Evolutionary conservation across 1,139 yeast species (phyloP), one percentile per base, ranked within the genome.

Genomic region (Yamadazyma membranifaciens): DNA sequence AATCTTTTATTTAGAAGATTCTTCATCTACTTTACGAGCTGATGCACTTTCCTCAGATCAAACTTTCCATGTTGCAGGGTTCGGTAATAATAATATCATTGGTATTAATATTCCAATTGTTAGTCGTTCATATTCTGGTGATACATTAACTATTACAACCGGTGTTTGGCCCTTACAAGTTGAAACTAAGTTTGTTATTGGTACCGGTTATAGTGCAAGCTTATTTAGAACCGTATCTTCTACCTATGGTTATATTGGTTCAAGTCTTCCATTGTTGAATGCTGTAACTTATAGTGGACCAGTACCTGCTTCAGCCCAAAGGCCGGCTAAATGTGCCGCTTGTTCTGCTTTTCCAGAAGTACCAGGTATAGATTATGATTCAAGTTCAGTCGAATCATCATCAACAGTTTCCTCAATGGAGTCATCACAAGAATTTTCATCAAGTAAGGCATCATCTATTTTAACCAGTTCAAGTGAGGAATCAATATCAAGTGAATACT

Each of bases 11-110:
- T 47, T 63, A 46, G 49, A 52, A 29, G 37, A 53, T 16, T 16
- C 53, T 1, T 36, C 44, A 4, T 56, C 67, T 2, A 37, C 54
- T 17, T 33, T 62, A 24, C 46, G 52, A 36, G 59, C 55, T n/a
- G 52, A 49, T 25, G 52, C 56, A 6, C 30, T 56, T 13, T 44
- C 55, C 12, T 12, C 44, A 11, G 26, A 54, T 29, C 57, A 50
- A 41, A 57, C 62, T 9, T 56, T 54, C 44, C 55, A 46, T 6
- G 67, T 65, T 25, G 56, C 55, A 17, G 69, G 68, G 27, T 65
- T 55, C 41, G 70, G 70, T 38, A 49, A 49, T 38, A 62, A 65
- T 6, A 65, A 65, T 41, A 41, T 47, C 12, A 49, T 65, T 38
- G 64, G 60, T 37, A 33, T 62, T 16, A 48, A 45, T 33, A 20